These are phyloP conservation scores for Candida maris DNA, from an alignment of 805 yeast genomes.

Conservation along the genomic window DNA sequence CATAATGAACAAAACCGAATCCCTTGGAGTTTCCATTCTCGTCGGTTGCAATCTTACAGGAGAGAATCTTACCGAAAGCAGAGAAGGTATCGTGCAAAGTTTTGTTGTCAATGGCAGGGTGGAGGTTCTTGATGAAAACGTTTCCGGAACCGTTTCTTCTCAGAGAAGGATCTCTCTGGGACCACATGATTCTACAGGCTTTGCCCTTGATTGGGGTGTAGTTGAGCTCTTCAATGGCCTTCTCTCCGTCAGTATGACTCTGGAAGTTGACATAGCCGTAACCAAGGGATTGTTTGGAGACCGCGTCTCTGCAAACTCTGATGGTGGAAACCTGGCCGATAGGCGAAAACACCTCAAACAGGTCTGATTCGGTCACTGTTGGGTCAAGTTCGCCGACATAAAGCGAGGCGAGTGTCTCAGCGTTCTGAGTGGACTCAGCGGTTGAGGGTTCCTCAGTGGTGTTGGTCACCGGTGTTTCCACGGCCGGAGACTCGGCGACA, in stretches of 20 bases:
- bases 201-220: slow-evolving; percentile 90
- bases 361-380: slow-evolving; percentile 86
- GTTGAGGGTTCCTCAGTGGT: slow-evolving; percentile 32
- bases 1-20: slow-evolving; percentile 97
- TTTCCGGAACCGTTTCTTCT: slow-evolving; percentile 96
- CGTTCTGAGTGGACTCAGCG: slow-evolving; percentile 37
- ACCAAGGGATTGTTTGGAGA: slow-evolving; percentile 94
- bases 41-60: slow-evolving; percentile 96
- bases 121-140: slow-evolving; percentile 96
- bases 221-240: slow-evolving; percentile 93
- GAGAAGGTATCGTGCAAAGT: slow-evolving; percentile 97
- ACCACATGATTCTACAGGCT: slow-evolving; percentile 99
- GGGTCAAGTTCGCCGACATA: slow-evolving; percentile 98
- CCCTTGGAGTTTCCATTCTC: slow-evolving; percentile 89
- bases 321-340: slow-evolving; percentile 94
- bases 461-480: slow-evolving; percentile 27
- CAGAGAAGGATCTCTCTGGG: slow-evolving; percentile 95
- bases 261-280: slow-evolving; percentile 98
- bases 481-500: slow-evolving; percentile 29
- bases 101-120: slow-evolving; percentile 97
- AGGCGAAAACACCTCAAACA: slow-evolving; percentile 91
- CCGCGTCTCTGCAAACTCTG: slow-evolving; percentile 98
- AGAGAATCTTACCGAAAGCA: slow-evolving; percentile 91
- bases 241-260: slow-evolving; percentile 83
- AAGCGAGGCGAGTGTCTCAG: slow-evolving; percentile 73